Evolutionary conservation across 2,329 filamentous ascomycete genomes (phyloP).

Genomic region (Colletotrichum sp.): DNA sequence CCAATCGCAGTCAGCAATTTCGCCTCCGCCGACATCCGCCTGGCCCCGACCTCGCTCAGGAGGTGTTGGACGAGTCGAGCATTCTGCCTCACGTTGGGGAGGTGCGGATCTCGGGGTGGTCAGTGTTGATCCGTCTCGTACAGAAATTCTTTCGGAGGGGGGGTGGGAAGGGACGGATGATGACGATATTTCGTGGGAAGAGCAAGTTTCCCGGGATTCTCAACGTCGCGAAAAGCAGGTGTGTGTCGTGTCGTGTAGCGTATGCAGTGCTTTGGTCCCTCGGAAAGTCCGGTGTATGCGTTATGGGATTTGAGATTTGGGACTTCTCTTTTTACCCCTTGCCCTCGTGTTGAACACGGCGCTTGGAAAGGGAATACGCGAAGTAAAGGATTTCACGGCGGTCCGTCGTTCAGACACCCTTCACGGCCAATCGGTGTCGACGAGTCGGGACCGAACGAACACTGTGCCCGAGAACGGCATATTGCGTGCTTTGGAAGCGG

Average conservation of each 20-base stretch:
- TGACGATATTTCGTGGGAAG: not conserved
- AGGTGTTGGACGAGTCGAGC: not conserved
- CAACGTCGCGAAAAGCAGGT: not conserved
- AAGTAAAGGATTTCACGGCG: too few species aligned
- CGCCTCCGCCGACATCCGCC: not conserved
- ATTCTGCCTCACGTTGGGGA: not conserved
- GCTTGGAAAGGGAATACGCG: not conserved
- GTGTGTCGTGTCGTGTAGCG: not conserved
- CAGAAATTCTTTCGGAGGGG: not conserved
- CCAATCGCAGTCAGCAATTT: not conserved
- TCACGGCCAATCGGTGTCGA: not conserved
- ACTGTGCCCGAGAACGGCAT: not conserved
- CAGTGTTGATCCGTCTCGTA: not conserved
- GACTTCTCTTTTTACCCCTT: not conserved
- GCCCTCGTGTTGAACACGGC: not conserved
- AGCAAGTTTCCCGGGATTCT: not conserved
- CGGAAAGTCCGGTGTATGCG: not conserved
- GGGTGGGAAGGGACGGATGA: not conserved
- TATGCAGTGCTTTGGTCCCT: not conserved
- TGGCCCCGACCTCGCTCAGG: not conserved
- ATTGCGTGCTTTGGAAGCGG: not conserved
- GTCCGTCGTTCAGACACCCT: not conserved
- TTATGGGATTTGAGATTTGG: not conserved
- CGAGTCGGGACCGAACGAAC: not conserved
- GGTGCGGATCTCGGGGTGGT: not conserved